These are phyloP conservation scores for Euryodendron excelsum DNA, from an alignment of 148 eudicot species.

Conservation along the genomic window DNA sequence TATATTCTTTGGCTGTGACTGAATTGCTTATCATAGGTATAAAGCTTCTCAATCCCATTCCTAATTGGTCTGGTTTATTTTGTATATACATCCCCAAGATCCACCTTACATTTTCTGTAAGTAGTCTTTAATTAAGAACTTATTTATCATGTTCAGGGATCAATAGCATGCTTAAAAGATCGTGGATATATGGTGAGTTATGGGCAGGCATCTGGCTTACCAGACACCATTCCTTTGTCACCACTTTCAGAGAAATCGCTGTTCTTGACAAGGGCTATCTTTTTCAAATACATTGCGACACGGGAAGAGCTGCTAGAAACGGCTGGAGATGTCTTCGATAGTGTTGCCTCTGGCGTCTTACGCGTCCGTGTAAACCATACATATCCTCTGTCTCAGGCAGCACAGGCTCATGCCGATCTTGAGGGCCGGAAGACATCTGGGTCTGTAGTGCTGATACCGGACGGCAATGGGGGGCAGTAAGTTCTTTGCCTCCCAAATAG, in stretches of 20 bases:
- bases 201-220: conserved; percentile 72
- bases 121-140: background rate
- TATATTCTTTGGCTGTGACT: too few relatives aligned
- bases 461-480: conserved; percentile 23
- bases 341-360: conserved; percentile 52
- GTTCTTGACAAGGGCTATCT: conserved; percentile 60
- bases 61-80: too few relatives aligned
- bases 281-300: conserved; percentile 52
- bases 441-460: conserved; percentile 80
- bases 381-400: conserved; percentile 76
- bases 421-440: conserved; percentile 72
- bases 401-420: conserved; percentile 80
- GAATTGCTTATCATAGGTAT: too few relatives aligned
- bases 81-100: background rate
- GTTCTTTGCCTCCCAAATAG: background rate
- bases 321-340: conserved; percentile 67
- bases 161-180: conserved; percentile 67
- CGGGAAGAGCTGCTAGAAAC: conserved; percentile 71
- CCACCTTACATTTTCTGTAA: background rate
- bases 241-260: conserved; percentile 65
- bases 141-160: conserved; percentile 52
- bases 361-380: conserved; percentile 67
- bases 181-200: conserved; percentile 74
- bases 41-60: too few relatives aligned
- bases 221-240: conserved; percentile 67